A percentile compares a stretch with the other conserved stretches of the same genome.
Evolutionary conservation across 2,329 filamentous ascomycete genomes (phyloP).

Genomic region (Fusarium penzigii): DNA sequence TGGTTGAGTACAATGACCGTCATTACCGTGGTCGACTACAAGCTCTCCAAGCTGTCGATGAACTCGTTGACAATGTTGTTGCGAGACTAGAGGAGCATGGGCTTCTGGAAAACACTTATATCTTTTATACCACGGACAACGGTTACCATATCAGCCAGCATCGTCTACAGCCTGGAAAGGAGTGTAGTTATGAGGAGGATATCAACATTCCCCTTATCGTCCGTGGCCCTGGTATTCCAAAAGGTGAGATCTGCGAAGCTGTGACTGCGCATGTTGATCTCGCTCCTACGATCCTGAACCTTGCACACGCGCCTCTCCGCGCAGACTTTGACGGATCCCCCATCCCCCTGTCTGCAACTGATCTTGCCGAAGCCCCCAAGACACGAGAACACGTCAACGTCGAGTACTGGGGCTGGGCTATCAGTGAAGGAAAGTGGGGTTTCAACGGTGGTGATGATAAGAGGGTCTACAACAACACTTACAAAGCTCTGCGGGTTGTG

Average conservation of each 20-base stretch:
- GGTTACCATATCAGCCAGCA: conserved; percentile 57
- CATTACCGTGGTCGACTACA: conserved; percentile 45
- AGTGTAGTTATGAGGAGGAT: conserved; percentile 53
- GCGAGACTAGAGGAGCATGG: conserved; percentile 32
- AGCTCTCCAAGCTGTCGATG: conserved; percentile 47
- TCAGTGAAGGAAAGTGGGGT: conserved; percentile 30
- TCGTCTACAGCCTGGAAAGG: conserved; percentile 52
- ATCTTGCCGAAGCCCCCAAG: neutral
- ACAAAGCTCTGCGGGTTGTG: conserved; percentile 53
- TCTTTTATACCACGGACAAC: conserved; percentile 55
- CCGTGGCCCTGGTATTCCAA: conserved; percentile 48
- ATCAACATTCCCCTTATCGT: conserved; percentile 53
- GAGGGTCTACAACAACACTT: conserved; percentile 47
- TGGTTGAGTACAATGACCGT: conserved; percentile 38
- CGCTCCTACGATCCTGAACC: conserved; percentile 52
- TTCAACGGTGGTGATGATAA: conserved; percentile 22
- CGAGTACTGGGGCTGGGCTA: conserved; percentile 52
- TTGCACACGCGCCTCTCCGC: conserved; percentile 32
- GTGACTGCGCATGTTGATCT: conserved; percentile 56
- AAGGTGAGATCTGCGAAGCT: conserved; percentile 36
- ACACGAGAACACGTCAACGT: conserved; percentile 51
- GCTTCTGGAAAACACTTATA: conserved; percentile 46
- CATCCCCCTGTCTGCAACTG: conserved; percentile 38
- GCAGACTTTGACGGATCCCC: conserved; percentile 53
- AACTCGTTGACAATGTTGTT: conserved; percentile 44